These are phyloP conservation scores for Uronychia setigera DNA, from an alignment of 73 alveolate species.

Conservation along the genomic window DNA sequence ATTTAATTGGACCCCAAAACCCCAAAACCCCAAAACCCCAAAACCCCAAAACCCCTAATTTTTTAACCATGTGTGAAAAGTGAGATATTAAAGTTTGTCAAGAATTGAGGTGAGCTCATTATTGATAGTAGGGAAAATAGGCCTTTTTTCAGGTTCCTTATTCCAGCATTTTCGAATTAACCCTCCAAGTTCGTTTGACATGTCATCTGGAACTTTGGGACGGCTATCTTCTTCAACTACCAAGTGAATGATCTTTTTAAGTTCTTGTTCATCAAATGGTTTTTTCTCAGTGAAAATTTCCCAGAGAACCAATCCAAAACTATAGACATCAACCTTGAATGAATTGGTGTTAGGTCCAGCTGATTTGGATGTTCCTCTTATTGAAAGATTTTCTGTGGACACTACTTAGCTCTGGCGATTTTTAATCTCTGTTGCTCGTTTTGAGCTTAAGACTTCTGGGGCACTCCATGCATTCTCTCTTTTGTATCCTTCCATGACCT, in stretches of 20 bases:
- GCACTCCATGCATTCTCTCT: slow-evolving; percentile 27
- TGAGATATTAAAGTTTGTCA: too few relatives aligned
- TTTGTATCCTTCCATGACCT: slow-evolving; percentile 8
- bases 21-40: too few relatives aligned
- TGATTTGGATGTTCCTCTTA: not conserved
- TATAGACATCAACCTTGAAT: slow-evolving; percentile 17
- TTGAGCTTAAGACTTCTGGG: slow-evolving; percentile 16
- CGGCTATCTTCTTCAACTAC: slow-evolving; percentile 10
- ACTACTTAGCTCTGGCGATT: too few relatives aligned
- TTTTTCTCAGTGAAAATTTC: slow-evolving; percentile 31
- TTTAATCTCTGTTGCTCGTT: not conserved
- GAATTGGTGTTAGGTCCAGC: too few relatives aligned
- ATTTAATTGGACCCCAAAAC: too few relatives aligned
- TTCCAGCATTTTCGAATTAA: slow-evolving; percentile 15
- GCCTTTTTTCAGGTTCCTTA: slow-evolving; percentile 23
- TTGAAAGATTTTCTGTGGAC: too few relatives aligned
- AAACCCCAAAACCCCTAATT: too few relatives aligned
- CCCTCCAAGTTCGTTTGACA: slow-evolving; percentile 3
- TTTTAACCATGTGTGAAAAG: too few relatives aligned
- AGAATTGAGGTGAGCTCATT: too few relatives aligned
- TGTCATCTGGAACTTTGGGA: slow-evolving; percentile 9
- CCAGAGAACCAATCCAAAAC: slow-evolving; percentile 46
- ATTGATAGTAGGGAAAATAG: not conserved
- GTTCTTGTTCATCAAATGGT: slow-evolving; percentile 25
- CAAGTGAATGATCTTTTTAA: not conserved